Conservation (phyloP, 2,329 filamentous ascomycete species). For the Lachnellula subtilissima region DNA sequence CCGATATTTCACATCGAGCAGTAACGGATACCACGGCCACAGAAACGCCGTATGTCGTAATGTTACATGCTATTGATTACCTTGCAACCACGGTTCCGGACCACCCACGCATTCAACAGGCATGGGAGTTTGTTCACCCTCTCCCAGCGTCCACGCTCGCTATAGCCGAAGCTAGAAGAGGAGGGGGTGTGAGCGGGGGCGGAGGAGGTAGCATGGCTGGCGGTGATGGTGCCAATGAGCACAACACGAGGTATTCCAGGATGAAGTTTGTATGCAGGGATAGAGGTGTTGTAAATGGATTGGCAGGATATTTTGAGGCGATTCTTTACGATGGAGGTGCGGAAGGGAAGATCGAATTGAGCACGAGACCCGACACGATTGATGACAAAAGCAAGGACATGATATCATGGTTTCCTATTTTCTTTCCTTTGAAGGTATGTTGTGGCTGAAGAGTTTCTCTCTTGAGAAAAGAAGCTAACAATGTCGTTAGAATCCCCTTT, state of each 20-base stretch:
- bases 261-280: conserved; percentile 73
- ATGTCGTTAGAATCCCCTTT: conserved; percentile 66
- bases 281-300: conserved; percentile 80
- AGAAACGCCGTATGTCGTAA: conserved; percentile 91
- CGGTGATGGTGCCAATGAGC: conserved; percentile 79
- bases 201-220: conserved; percentile 70
- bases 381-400: conserved; percentile 91
- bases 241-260: conserved; percentile 78
- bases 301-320: conserved; percentile 94
- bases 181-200: conserved; percentile 60
- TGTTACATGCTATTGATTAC: conserved; percentile 84
- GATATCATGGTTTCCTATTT: conserved; percentile 99
- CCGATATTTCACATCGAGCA: conserved; percentile 66
- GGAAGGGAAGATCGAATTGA: conserved; percentile 69
- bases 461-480: conserved; percentile 11
- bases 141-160: conserved; percentile 55
- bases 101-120: conserved; percentile 62
- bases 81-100: conserved; percentile 61
- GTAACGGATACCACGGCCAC: conserved; percentile 65
- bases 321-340: conserved; percentile 68
- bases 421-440: conserved; percentile 87
- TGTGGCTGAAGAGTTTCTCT: not conserved
- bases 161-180: conserved; percentile 50
- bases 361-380: conserved; percentile 88
- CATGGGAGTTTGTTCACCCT: conserved; percentile 78